Base-by-base conservation (phyloP, 2,329 filamentous ascomycete genomes). In the Paradendryphiella salina region DNA sequence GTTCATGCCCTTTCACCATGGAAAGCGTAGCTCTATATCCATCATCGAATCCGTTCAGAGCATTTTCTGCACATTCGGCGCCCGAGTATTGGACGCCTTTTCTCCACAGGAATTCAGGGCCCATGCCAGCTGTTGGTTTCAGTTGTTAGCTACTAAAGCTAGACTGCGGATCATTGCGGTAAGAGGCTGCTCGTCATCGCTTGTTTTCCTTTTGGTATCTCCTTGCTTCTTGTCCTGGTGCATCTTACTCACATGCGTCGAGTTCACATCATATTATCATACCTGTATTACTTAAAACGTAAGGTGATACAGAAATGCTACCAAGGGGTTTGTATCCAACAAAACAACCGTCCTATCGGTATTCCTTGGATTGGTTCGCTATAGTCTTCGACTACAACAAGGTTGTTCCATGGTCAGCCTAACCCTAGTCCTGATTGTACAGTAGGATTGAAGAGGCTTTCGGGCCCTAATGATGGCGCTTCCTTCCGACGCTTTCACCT, bases 371-470 rank as follows among this genome's bases (percentile, higher is more conserved):
- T 46, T 38, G 13, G 43, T n/a, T 29, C 33, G 5, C 18, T 3
- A 15, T 20, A 6, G 6, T 21, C 5, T n/a, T 8, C 17, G n/a
- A 26, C 21, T 29, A 23, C 28, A 17, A 17, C 8, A 15, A 26
- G 17, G 17, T 29, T 28, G n/a, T 26, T 23, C 11, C 9, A 14
- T 29, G 14, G 34, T 28, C 35, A 14, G 14, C 17, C 26, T 21
- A 10, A 18, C 38, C 18, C 20, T 43, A 52, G 38, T 44, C 31
- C 28, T 49, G 21, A 43, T 42, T n/a, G 21, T 33, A 43, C 38
- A 11, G 21, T 33, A 23, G 14, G 13, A 34, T 14, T 15, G 5
- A 38, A 8, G 28, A 43, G n/a, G 20, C 26, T 32, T 42, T 31
- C 28, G 36, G 28, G 40, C n/a, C 11, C 14, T 37, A 46, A 20